A percentile compares a stretch with the other conserved stretches of the same genome.
These are phyloP conservation scores for Aspergillus neoniger DNA, from an alignment of 2,329 filamentous ascomycete genomes.

Conservation along the genomic window DNA sequence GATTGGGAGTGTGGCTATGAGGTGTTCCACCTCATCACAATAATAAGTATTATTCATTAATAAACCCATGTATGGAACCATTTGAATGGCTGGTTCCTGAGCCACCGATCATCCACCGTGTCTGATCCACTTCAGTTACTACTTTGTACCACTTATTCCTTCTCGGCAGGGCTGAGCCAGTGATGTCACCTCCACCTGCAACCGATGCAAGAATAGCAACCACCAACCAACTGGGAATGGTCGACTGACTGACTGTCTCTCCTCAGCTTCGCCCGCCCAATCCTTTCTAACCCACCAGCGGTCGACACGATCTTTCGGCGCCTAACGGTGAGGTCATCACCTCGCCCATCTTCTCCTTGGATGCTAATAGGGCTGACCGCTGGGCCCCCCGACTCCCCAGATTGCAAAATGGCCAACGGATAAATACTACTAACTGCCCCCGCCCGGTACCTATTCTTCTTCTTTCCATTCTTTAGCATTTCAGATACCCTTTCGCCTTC, in stretches of 20 bases:
- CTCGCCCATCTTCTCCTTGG: background rate
- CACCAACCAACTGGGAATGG: background rate
- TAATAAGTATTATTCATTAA: no score
- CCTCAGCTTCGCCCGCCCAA: no score
- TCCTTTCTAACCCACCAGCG: background rate
- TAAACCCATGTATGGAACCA: no score
- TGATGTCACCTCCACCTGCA: background rate
- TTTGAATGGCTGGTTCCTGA: no score
- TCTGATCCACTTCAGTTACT: no score
- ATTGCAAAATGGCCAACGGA: background rate
- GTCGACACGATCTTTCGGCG: background rate
- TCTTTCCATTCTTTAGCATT: background rate
- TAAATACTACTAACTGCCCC: background rate
- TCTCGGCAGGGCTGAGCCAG: background rate
- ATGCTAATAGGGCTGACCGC: background rate
- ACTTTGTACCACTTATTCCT: no score
- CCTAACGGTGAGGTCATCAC: conserved; percentile 1
- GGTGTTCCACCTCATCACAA: no score
- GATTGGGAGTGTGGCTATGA: background rate
- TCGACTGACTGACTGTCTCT: background rate
- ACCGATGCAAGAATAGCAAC: background rate
- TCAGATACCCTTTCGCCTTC: background rate
- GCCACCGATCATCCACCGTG: no score
- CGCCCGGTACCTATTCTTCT: background rate
- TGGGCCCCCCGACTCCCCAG: background rate